Evolutionary conservation across 495 filamentous ascomycete species (phyloP), one percentile per base, ranked within the genome.

Genomic region (Cenococcum geophilum): DNA sequence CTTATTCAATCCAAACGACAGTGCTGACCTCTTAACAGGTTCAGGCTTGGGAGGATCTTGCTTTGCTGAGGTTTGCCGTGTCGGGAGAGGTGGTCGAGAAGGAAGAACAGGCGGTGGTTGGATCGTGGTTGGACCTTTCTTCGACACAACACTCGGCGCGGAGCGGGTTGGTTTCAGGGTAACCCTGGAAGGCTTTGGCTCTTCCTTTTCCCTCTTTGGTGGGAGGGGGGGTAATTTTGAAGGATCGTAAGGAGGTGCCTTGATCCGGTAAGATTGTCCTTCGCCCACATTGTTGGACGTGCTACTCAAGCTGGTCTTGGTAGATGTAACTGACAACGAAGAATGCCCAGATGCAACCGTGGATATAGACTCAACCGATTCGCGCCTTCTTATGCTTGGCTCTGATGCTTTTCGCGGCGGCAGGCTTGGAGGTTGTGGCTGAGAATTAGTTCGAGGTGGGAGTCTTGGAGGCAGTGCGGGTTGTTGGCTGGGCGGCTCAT

Each of bases 381-480:
- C 65, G 43, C 61, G 50, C 32, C 68, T 66, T 32, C n/a, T 66
- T 5, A 72, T 54, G 20, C 57, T 55, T 14, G 66, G 62, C 21
- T 71, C 70, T 25, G 72, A 70, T 9, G 67, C 35, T 47, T 61
- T 70, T 3, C 71, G 69, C 25, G 77, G 75, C 23, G 82, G 81
- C 55, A 83, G 72, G 16, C 75, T 53, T n/a, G 78, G 77, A 22
- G 72, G 62, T 57, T 65, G 62, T 22, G 21, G 49, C 5, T 52
- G 21, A 4, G 72, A 64, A 5, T 57, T 62, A 36, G 18, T 65
- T 11, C 66, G 72, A 0, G 71, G 64, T 32, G 73, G 72, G 14
- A 47, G 59, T 57, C 74, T 63, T 22, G 73, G 81, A 27, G 83
- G 83, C 54, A 83, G 75, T 21, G 70, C 55, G 32, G 74, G 71